phyloP scores from a whole-genome alignment of 345 rosid genomes.

The Rhodamnia argentea region DNA sequence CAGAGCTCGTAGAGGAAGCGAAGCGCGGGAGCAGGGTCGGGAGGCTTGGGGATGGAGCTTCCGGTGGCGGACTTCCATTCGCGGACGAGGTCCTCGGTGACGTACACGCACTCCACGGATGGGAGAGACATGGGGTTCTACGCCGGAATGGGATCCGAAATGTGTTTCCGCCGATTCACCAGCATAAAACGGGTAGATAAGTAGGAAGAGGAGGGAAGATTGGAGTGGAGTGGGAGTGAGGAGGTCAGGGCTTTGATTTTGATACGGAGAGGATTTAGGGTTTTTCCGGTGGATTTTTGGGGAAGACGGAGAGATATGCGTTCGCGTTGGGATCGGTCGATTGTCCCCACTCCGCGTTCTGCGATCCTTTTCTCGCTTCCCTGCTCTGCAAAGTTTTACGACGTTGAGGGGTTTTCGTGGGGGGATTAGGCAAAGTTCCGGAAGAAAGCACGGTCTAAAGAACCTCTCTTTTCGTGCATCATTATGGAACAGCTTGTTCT shows the following conservation, averaged over 20 bases:
- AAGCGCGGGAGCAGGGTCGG: constrained; percentile 59
- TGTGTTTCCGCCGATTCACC: not conserved
- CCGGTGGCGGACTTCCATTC: constrained; percentile 55
- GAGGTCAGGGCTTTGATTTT: not conserved
- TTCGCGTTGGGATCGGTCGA: not conserved
- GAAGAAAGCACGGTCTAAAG: not conserved
- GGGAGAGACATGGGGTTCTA: constrained; percentile 47
- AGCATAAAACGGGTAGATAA: not conserved
- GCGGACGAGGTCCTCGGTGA: constrained; percentile 64
- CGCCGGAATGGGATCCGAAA: not conserved
- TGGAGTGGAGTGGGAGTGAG: not conserved
- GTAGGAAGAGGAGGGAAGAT: not conserved
- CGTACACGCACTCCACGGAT: constrained; percentile 47
- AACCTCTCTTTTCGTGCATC: not conserved
- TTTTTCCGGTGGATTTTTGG: not conserved
- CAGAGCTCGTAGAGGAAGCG: constrained; percentile 94
- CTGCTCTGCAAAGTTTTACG: not conserved
- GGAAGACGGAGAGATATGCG: not conserved
- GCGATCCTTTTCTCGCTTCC: not conserved
- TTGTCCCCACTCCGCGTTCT: not conserved
- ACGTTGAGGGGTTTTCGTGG: not conserved
- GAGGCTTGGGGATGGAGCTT: constrained; percentile 38
- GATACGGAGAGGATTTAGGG: not conserved
- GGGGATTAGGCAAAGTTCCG: not conserved
- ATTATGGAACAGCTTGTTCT: no score